These are phyloP conservation scores for Saccharomyces hybrid DNA, from an alignment of 1,139 yeast species.

Conservation along the genomic window DNA sequence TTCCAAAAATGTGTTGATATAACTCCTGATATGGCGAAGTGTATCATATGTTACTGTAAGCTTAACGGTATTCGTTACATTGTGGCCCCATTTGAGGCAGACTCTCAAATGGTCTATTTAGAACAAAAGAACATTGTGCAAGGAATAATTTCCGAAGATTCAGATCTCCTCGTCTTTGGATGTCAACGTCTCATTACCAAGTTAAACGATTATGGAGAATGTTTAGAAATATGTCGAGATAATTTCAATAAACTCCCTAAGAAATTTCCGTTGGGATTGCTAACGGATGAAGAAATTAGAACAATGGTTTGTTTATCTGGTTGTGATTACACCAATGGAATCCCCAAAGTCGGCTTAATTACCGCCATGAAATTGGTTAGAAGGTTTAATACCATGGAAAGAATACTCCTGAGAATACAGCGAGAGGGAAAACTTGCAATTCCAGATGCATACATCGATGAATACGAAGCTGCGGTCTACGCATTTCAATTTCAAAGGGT, in stretches of 20 bases:
- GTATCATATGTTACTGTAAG: constrained; percentile 68
- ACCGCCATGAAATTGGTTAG: constrained; percentile 63
- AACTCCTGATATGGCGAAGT: constrained; percentile 86
- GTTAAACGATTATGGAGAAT: constrained; percentile 50
- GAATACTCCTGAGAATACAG: constrained; percentile 49
- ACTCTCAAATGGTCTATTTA: constrained; percentile 89
- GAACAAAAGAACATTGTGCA: constrained; percentile 70
- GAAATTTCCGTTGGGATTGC: constrained; percentile 42
- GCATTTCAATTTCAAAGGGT: constrained; percentile 88
- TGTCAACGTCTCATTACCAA: constrained; percentile 44
- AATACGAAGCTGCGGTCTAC: constrained; percentile 58
- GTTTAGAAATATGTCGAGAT: constrained; percentile 57
- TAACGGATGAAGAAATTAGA: constrained; percentile 55
- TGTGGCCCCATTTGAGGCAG: constrained; percentile 98
- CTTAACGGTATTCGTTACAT: constrained; percentile 53
- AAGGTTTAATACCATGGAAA: constrained; percentile 44
- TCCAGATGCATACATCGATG: constrained; percentile 53
- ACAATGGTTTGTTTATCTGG: constrained; percentile 85
- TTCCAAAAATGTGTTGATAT: constrained; percentile 79
- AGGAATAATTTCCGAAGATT: constrained; percentile 89
- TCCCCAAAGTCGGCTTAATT: constrained; percentile 74
- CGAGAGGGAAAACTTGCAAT: constrained; percentile 54
- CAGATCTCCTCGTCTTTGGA: constrained; percentile 88
- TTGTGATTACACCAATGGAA: constrained; percentile 90
- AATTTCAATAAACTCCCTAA: constrained; percentile 39